A percentile compares a stretch with the other conserved stretches of the same genome.
Evolutionary conservation across 495 filamentous ascomycete species (phyloP).

Genomic region (Daldinia vernicosa): DNA sequence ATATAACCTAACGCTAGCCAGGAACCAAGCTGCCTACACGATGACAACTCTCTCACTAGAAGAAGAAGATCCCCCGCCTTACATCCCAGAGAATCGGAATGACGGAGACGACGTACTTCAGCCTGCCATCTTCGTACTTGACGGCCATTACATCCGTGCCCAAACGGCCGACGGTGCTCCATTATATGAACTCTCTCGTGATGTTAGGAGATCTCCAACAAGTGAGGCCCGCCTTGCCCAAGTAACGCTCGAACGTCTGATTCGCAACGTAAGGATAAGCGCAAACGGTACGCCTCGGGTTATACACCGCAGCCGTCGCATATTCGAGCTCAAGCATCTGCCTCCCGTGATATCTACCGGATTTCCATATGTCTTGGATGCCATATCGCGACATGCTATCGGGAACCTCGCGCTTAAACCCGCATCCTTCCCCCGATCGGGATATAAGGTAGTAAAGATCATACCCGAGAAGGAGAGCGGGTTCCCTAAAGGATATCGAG

Average conservation of each 20-base stretch:
- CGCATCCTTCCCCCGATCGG: conserved; percentile 37
- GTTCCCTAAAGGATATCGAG: conserved; percentile 29
- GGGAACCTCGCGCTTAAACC: conserved; percentile 39
- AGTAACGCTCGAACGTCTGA: conserved; percentile 46
- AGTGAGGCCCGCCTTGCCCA: conserved; percentile 37
- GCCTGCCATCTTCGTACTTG: conserved; percentile 41
- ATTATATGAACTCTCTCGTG: conserved; percentile 45
- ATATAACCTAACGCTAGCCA: background rate
- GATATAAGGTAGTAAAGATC: conserved; percentile 36
- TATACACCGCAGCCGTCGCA: conserved; percentile 27
- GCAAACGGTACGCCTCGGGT: conserved; percentile 36
- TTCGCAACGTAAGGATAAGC: conserved; percentile 38
- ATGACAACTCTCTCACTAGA: conserved; percentile 19
- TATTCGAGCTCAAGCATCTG: conserved; percentile 46
- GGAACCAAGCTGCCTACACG: background rate
- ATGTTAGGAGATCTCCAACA: conserved; percentile 15
- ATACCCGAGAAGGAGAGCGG: conserved; percentile 35
- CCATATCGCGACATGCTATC: conserved; percentile 28
- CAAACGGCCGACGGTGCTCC: conserved; percentile 36
- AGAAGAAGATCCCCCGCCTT: conserved; percentile 30
- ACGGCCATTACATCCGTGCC: conserved; percentile 43
- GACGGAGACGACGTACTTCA: conserved; percentile 45
- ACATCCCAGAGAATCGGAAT: conserved; percentile 24
- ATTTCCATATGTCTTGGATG: conserved; percentile 33
- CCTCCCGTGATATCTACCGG: conserved; percentile 24